These are phyloP conservation scores for Pleurotus eryngii DNA, from an alignment of 768 basidiomycete genomes.

Conservation along the genomic window DNA sequence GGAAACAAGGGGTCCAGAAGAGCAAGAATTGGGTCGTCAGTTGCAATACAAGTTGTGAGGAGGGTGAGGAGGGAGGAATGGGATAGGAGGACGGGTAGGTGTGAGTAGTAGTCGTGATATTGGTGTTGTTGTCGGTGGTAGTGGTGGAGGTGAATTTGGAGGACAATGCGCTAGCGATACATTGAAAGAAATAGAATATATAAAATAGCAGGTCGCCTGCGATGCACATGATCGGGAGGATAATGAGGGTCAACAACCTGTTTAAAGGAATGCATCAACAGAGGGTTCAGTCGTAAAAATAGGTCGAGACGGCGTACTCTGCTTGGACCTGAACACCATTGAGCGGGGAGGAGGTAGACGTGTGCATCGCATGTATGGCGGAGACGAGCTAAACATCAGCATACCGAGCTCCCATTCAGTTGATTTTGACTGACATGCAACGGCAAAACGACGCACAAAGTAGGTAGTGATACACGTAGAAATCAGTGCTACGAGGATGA, in stretches of 20 bases:
- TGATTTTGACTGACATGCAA: no score
- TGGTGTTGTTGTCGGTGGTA: slow-evolving; percentile 32
- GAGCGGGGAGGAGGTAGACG: no score
- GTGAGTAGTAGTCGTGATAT: slow-evolving; percentile 53
- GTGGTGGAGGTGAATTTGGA: slow-evolving; percentile 3
- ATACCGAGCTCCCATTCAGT: not conserved
- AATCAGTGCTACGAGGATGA: slow-evolving; percentile 49
- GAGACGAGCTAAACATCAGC: slow-evolving; percentile 43
- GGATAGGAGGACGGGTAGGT: not conserved
- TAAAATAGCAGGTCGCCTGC: slow-evolving; percentile 67
- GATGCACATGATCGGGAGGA: slow-evolving; percentile 71
- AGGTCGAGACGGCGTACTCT: slow-evolving; percentile 40
- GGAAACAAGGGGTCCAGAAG: slow-evolving; percentile 76
- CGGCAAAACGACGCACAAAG: slow-evolving; percentile 42
- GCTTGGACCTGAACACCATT: slow-evolving; percentile 15
- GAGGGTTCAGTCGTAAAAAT: not conserved
- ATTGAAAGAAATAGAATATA: slow-evolving; percentile 49
- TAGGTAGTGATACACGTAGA: slow-evolving; percentile 70
- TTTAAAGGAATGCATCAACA: not conserved
- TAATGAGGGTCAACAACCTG: slow-evolving; percentile 74
- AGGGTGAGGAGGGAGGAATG: slow-evolving; percentile 54
- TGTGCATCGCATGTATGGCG: no score
- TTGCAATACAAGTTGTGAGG: no score
- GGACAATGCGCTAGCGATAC: slow-evolving; percentile 11
- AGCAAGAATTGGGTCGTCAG: slow-evolving; percentile 54